Evolutionary conservation across 1,139 yeast genomes (phyloP).

Genomic region (Candida pseudocylindracea): DNA sequence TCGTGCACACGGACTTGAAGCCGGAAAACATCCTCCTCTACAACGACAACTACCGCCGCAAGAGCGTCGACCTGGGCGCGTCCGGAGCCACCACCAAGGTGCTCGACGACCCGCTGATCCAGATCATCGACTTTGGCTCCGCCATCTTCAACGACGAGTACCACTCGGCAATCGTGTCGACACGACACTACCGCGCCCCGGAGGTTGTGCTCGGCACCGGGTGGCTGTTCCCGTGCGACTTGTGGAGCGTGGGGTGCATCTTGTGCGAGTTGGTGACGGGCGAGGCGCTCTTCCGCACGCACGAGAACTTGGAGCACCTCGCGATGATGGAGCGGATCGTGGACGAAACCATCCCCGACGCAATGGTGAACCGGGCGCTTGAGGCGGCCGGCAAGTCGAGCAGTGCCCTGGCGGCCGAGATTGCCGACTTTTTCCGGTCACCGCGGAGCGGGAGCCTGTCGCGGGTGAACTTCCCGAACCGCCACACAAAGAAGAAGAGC

Average conservation of each 20-base stretch:
- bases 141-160: slow-evolving; percentile 89
- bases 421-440: slow-evolving; percentile 7
- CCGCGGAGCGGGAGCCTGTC: slow-evolving; percentile 2
- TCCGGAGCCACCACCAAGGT: slow-evolving; percentile 22
- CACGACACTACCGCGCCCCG: slow-evolving; percentile 94
- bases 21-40: slow-evolving; percentile 83
- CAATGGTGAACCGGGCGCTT: slow-evolving; percentile 16
- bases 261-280: slow-evolving; percentile 83
- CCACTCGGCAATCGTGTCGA: slow-evolving; percentile 79
- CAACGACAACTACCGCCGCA: slow-evolving; percentile 24
- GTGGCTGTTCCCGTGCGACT: slow-evolving; percentile 83
- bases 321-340: slow-evolving; percentile 82
- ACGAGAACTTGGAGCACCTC: slow-evolving; percentile 82
- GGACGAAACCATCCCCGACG: slow-evolving; percentile 17
- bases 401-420: slow-evolving; percentile 5
- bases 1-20: slow-evolving; percentile 86
- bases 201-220: slow-evolving; percentile 87
- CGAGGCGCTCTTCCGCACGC: slow-evolving; percentile 89
- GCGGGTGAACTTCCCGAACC: slow-evolving; percentile 12
- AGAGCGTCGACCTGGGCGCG: slow-evolving; percentile 8
- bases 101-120: slow-evolving; percentile 61
- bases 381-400: slow-evolving; percentile 18
- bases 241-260: slow-evolving; percentile 95
- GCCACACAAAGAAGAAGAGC: slow-evolving; percentile 21
- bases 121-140: slow-evolving; percentile 87